Evolutionary conservation across 805 yeast species (phyloP).

Genomic region (Candida coquimbonensis): DNA sequence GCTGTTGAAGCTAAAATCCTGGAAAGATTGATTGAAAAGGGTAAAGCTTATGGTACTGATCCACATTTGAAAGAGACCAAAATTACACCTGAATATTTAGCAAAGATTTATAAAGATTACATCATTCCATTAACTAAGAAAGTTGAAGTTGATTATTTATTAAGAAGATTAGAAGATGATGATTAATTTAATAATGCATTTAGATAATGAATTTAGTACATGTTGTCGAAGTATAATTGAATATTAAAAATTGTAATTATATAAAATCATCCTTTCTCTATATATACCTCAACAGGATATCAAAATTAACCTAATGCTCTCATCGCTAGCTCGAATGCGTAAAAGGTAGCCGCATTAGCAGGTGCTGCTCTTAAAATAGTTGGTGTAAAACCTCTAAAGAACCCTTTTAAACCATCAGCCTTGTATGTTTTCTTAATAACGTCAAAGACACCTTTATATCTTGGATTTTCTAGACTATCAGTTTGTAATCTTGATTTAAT

Average conservation of each 20-base stretch:
- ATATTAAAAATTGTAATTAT: background rate
- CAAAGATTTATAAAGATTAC: slow-evolving; percentile 75
- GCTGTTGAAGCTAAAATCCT: slow-evolving; percentile 84
- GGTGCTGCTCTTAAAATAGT: slow-evolving; percentile 96
- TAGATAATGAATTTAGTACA: too few relatives aligned
- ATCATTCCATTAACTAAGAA: slow-evolving; percentile 92
- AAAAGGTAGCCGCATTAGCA: slow-evolving; percentile 95
- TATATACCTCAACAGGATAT: background rate
- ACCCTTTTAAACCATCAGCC: slow-evolving; percentile 65
- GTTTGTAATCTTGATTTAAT: slow-evolving; percentile 85
- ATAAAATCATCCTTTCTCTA: background rate
- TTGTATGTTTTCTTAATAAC: slow-evolving; percentile 49
- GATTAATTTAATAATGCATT: background rate
- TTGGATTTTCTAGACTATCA: slow-evolving; percentile 54
- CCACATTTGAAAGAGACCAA: slow-evolving; percentile 68
- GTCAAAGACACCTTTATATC: slow-evolving; percentile 48
- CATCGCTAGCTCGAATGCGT: slow-evolving; percentile 87
- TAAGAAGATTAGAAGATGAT: slow-evolving; percentile 72
- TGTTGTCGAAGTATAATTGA: too few relatives aligned
- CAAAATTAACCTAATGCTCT: slow-evolving; percentile 29
- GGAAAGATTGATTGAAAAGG: slow-evolving; percentile 71
- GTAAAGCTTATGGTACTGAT: slow-evolving; percentile 80
- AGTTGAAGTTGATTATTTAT: slow-evolving; percentile 87
- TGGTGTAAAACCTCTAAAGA: slow-evolving; percentile 87
- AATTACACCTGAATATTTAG: slow-evolving; percentile 76